Base-by-base conservation (phyloP, 768 basidiomycete genomes). In the Leccinum subtestaceum region DNA sequence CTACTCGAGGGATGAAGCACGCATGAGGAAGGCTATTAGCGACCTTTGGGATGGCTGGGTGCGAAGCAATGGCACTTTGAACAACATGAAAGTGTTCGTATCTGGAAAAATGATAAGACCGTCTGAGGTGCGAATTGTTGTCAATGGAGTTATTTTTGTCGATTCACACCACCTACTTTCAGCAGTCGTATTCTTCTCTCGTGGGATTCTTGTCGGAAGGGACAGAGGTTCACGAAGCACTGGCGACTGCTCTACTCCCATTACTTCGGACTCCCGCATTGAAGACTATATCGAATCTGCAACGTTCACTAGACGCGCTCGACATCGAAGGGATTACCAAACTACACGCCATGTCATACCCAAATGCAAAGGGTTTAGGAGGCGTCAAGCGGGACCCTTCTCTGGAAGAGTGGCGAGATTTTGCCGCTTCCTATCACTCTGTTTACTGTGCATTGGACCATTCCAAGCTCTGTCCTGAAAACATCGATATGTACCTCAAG, bases 1-100 rank as follows among this genome's bases (percentile, higher is more conserved):
- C 21, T 98, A 85, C 72, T 95, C 95, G 15, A 77, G 79, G 2
- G 81, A 92, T 23, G 73, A 80, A 52, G 54, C 36, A n/a, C 84
- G 95, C 9, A 71, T 92, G 31, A 68, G 61, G n/a, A 77, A 75
- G 12, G 94, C 93, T 2, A 68, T 98, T n/a, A 69, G 76, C 52
- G 75, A 73, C 32, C 79, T 98, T 29, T 93, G 89, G 88, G 74
- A 82, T 38, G 78, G 78, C 2, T 98, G 96, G 95, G 60, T 75
- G 31, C 70, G 71, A 15, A 88, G 82, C 56, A 72, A 83, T 21
- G 92, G 89, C 17, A 70, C 78, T 23, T 73, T 84, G 38, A 98
- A 97, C 74, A 98, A 93, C 69, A 79, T 96, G 67, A 85, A 86
- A 62, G 71, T 98, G 11, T 98, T 95, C 65, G 78, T 84, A 10